Evolutionary conservation across 768 basidiomycete genomes (phyloP).

Genomic region (Boletellus ananiceps): DNA sequence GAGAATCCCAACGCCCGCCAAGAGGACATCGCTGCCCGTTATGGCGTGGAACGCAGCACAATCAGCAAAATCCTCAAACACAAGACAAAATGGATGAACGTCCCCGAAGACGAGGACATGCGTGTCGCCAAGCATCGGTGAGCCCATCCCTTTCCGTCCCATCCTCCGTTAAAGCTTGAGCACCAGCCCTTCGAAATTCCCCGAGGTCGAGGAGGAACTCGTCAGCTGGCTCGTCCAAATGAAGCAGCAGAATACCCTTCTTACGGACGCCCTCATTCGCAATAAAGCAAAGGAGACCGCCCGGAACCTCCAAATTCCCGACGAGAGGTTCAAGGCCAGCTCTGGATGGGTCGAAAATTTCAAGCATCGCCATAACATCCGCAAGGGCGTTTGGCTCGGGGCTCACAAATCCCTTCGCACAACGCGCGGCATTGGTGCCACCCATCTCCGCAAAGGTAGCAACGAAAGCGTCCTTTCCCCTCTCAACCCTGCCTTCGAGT

Average conservation of each 20-base stretch:
- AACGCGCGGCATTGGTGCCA: slow-evolving; percentile 28
- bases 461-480: slow-evolving; percentile 35
- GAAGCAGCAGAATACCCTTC: slow-evolving; percentile 40
- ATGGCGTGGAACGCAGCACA: slow-evolving; percentile 86
- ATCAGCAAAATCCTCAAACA: slow-evolving; percentile 89
- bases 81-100: slow-evolving; percentile 76
- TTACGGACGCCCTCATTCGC: slow-evolving; percentile 64
- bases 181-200: slow-evolving; percentile 73
- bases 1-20: slow-evolving; percentile 68
- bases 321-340: slow-evolving; percentile 86
- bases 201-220: slow-evolving; percentile 66
- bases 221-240: slow-evolving; percentile 56
- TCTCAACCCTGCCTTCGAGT: slow-evolving; percentile 38
- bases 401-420: slow-evolving; percentile 34
- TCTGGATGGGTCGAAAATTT: slow-evolving; percentile 92
- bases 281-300: slow-evolving; percentile 67
- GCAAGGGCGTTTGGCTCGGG: slow-evolving; percentile 55
- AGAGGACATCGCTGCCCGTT: slow-evolving; percentile 75
- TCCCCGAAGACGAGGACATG: slow-evolving; percentile 53
- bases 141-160: slow-evolving; percentile 9
- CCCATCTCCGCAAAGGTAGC: slow-evolving; percentile 35
- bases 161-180: slow-evolving; percentile 5
- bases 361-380: slow-evolving; percentile 76
- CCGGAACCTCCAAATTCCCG: slow-evolving; percentile 46
- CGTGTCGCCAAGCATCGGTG: slow-evolving; percentile 70